Percentiles rank a stretch among this genome's conserved stretches.
Conservation (phyloP, 163 green algal genomes). For the Chlorella variabilis region DNA sequence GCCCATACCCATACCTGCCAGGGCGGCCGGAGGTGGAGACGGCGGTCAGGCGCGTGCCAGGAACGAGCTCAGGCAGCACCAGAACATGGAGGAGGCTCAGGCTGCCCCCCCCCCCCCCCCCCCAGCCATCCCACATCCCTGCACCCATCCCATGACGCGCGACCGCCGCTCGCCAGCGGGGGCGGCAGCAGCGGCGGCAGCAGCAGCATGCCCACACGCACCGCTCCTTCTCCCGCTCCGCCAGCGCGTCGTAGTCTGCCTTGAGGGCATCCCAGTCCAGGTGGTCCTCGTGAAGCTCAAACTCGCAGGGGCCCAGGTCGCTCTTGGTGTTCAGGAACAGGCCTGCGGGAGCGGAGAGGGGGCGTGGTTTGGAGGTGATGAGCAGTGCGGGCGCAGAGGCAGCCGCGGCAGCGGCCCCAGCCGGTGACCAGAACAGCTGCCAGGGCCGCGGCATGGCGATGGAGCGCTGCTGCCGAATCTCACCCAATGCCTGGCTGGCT, state of each 20-base stretch:
- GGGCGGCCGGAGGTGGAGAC: background rate
- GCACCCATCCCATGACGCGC: no score
- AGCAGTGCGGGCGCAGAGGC: background rate
- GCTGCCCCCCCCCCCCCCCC: no score
- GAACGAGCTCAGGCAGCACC: no score
- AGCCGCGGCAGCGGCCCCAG: no score
- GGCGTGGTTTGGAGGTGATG: background rate
- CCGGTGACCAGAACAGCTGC: no score
- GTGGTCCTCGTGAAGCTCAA: slow-evolving; percentile 80
- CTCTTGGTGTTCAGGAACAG: slow-evolving; percentile 91
- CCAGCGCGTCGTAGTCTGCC: slow-evolving; percentile 70
- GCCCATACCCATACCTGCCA: slow-evolving; percentile 74
- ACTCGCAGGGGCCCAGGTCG: slow-evolving; percentile 80
- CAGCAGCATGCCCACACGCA: slow-evolving; percentile 37
- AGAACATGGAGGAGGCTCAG: no score
- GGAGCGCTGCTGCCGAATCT: no score
- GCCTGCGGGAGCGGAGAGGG: background rate
- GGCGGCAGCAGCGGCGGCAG: no score
- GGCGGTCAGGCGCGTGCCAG: background rate
- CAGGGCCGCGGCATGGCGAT: no score
- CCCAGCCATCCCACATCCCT: background rate
- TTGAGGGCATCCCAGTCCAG: slow-evolving; percentile 73
- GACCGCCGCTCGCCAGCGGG: no score
- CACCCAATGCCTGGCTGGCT: background rate
- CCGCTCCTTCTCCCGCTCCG: slow-evolving; percentile 70